These are phyloP conservation scores for Sugiyamaella boreocaroliniensis DNA, from an alignment of 805 yeast species.

Conservation along the genomic window DNA sequence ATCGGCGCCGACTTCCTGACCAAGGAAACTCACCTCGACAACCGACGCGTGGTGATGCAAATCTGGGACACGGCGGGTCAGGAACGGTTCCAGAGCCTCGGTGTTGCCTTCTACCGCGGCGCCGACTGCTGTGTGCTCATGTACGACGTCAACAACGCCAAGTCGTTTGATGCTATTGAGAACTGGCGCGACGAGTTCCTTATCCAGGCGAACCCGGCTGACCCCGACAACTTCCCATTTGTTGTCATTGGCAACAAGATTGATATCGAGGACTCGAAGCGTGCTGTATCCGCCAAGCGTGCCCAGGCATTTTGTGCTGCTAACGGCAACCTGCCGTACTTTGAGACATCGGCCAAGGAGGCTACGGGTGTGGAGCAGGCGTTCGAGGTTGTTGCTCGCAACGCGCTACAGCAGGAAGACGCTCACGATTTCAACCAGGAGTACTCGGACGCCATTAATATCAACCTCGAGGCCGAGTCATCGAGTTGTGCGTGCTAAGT, in stretches of 20 bases:
- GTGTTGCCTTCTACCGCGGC: slow-evolving; percentile 95
- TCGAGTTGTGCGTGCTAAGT: slow-evolving; percentile 67
- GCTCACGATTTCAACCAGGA: slow-evolving; percentile 87
- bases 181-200: slow-evolving; percentile 95
- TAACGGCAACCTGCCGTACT: slow-evolving; percentile 78
- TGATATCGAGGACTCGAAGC: slow-evolving; percentile 86
- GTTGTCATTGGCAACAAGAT: slow-evolving; percentile 92
- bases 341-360: slow-evolving; percentile 97
- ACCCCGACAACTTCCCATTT: slow-evolving; percentile 94
- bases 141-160: slow-evolving; percentile 91
- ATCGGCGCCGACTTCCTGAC: slow-evolving; percentile 96
- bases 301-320: slow-evolving; percentile 58
- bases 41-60: slow-evolving; percentile 64
- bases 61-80: slow-evolving; percentile 99
- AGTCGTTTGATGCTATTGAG: slow-evolving; percentile 81
- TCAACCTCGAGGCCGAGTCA: slow-evolving; percentile 78
- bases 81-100: slow-evolving; percentile 92
- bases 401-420: slow-evolving; percentile 93
- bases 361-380: slow-evolving; percentile 93
- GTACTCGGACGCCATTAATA: slow-evolving; percentile 92
- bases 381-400: slow-evolving; percentile 90
- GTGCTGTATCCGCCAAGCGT: slow-evolving; percentile 56
- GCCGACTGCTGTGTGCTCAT: slow-evolving; percentile 97
- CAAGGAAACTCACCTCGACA: slow-evolving; percentile 82
- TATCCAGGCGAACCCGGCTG: slow-evolving; percentile 85